Evolutionary conservation across 257 asterid genomes (phyloP), one percentile per base, ranked within the genome.

Genomic region (Salvia rosmarinus): DNA sequence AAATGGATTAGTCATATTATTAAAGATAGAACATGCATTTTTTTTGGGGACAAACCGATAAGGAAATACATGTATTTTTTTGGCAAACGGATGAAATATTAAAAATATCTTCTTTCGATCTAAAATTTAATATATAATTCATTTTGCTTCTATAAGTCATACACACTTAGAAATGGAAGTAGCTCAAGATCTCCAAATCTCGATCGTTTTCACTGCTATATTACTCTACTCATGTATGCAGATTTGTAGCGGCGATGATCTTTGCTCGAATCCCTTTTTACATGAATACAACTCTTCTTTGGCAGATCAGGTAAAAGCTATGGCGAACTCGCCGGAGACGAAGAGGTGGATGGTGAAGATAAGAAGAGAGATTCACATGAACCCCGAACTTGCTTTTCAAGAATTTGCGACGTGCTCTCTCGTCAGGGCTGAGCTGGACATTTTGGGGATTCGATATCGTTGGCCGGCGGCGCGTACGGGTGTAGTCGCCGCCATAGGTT

Each of bases 381-480:
- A 84, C 56, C 91, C 91, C 0, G 91, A 86, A 32, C 85, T 86
- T 55, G 89, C 82, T 21, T 86, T 73, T 25, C 77, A 84, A 70
- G 91, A 86, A 72, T 68, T 78, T 10, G 68, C 70, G 14, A 86
- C 91, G 0, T 80, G 89, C 67, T 72, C 79, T 12, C 74, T 86
- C 1, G 57, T 86, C 0, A 75, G 85, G 59, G 67, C 62, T 13
- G 91, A 86, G 56, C 80, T 86, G 78, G 87, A 86, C 5, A 64
- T 28, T 47, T 69, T 86, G 84, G 87, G 83, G 25, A 34, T 86
- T 19, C 61, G 19, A 0, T 86, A 78, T 68, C 78, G 74, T 30
- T 86, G 84, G 83, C 91, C 91, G 42, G 87, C 80, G 67, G 91
- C 89, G 1, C 67, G 79, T 25, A 86, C 89, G 0, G 91, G 91